Percentiles rank a stretch among this genome's conserved stretches.
Evolutionary conservation across 176 grass and related monocot genomes (phyloP).

Genomic region (Musa itinerans): DNA sequence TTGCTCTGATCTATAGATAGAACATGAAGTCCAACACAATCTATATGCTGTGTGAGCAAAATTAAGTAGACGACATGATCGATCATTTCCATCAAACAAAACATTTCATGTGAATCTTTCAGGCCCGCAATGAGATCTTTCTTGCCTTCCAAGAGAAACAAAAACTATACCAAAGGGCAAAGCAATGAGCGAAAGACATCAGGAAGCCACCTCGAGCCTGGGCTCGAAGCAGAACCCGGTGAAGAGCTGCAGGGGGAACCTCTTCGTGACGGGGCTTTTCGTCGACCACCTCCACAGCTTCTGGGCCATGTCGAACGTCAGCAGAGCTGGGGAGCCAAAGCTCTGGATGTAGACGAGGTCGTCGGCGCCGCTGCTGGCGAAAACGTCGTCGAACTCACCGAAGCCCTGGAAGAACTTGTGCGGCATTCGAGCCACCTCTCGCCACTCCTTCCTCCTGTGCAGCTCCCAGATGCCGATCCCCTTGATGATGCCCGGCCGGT

Average conservation of each 20-base stretch:
- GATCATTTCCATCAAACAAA: too few relatives aligned
- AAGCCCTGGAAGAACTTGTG: slow-evolving; percentile 87
- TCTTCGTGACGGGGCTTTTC: slow-evolving; percentile 71
- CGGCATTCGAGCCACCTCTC: slow-evolving; percentile 70
- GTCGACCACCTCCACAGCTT: slow-evolving; percentile 74
- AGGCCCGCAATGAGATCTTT: too few relatives aligned
- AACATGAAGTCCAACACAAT: too few relatives aligned
- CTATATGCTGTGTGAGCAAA: too few relatives aligned
- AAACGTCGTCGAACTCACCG: slow-evolving; percentile 78
- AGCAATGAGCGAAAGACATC: background rate
- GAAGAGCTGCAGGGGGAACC: slow-evolving; percentile 71
- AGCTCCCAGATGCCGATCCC: slow-evolving; percentile 89
- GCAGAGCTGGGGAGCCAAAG: slow-evolving; percentile 66
- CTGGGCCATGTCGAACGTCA: slow-evolving; percentile 60
- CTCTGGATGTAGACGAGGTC: slow-evolving; percentile 83
- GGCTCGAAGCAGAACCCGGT: slow-evolving; percentile 78
- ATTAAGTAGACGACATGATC: too few relatives aligned
- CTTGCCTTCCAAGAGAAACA: background rate
- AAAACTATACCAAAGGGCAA: slow-evolving; percentile 25
- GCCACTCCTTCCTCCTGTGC: slow-evolving; percentile 44
- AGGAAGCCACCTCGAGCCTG: slow-evolving; percentile 57
- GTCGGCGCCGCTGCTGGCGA: slow-evolving; percentile 64
- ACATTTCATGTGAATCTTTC: too few relatives aligned
- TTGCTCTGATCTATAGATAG: too few relatives aligned
- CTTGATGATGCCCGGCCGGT: slow-evolving; percentile 75